Evolutionary conservation across 148 eudicot species (phyloP).

Genomic region (Rhododendron vialii): DNA sequence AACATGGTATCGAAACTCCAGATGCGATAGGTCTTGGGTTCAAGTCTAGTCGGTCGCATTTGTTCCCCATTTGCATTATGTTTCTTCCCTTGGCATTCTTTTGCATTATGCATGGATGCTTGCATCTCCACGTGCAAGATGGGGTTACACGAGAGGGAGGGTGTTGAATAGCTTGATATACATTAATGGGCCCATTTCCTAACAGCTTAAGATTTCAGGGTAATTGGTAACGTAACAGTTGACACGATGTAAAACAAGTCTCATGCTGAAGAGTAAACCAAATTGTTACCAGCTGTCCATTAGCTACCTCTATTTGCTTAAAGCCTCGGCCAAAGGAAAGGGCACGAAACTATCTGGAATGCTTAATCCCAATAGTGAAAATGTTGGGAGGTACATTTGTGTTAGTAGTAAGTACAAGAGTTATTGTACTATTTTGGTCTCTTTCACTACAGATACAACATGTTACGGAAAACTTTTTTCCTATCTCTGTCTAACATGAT

Average conservation of each 20-base stretch:
- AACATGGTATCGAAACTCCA: neutral
- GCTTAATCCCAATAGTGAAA: neutral
- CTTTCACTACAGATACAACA: too few species aligned
- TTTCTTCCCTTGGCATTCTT: neutral
- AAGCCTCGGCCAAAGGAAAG: neutral
- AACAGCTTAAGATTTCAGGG: neutral
- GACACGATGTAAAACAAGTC: neutral
- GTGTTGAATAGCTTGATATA: neutral
- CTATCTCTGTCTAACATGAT: too few species aligned
- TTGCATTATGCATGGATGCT: neutral
- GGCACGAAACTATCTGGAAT: neutral
- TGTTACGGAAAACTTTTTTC: too few species aligned
- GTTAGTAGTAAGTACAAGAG: too few species aligned
- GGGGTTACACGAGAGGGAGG: too few species aligned
- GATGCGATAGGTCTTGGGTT: neutral
- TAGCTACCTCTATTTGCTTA: neutral
- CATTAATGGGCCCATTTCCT: neutral
- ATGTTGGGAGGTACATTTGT: too few species aligned
- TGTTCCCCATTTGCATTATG: neutral
- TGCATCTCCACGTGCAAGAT: too few species aligned
- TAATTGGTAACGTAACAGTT: neutral
- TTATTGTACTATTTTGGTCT: too few species aligned
- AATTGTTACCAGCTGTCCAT: neutral
- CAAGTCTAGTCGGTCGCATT: neutral
- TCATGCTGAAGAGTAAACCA: neutral